Base-by-base conservation (phyloP, 2,329 filamentous ascomycete genomes). In the Sporothrix schenckii region DNA sequence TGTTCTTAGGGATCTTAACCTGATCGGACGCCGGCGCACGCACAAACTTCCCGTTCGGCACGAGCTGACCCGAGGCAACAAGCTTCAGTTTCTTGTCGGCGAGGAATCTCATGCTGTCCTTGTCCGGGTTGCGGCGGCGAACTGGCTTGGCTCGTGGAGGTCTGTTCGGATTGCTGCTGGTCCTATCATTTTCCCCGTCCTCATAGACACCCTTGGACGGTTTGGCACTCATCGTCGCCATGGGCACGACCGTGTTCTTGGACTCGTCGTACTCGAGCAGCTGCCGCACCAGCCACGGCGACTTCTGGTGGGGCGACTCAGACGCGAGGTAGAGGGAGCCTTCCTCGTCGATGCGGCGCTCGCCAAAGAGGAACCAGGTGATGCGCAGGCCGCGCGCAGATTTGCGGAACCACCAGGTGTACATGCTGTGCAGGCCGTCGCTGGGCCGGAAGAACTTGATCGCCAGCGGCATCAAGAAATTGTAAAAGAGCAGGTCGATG, bases 21-120 rank as follows among this genome's bases (percentile, higher is more conserved):
- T 97, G 93, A 78, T 99, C 95, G 0, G 93, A 97, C 21, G 93
- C 94, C 13, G 95, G 95, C n/a, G 93, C 92, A 60, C 93, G 89
- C 30, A 97, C 94, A 78, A 94, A 98, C 71, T 86, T 88, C 5
- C 95, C 95, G 75, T 94, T 88, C 2, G 86, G 86, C 19, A 88
- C 77, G 71, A 97, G 79, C 71, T 88, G 83, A 0, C 82, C 79
- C 0, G 84, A 79, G 0, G 77, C 74, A n/a, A 87, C 82, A 0
- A 89, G 82, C 0, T 75, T 71, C 2, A 72, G 77, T 78, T 85
- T 88, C 72, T 76, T 81, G 2, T 74, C 74, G 50, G 80, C 79
- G 65, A 83, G 72, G 0, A 11, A 24, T 11, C 24, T 3, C 44
- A 69, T 60, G 24, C 60, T 84, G 5, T 83, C 83, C 16, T 83